Conservation (phyloP, 179 eudicot species). For the Corrigiola litoralis region DNA sequence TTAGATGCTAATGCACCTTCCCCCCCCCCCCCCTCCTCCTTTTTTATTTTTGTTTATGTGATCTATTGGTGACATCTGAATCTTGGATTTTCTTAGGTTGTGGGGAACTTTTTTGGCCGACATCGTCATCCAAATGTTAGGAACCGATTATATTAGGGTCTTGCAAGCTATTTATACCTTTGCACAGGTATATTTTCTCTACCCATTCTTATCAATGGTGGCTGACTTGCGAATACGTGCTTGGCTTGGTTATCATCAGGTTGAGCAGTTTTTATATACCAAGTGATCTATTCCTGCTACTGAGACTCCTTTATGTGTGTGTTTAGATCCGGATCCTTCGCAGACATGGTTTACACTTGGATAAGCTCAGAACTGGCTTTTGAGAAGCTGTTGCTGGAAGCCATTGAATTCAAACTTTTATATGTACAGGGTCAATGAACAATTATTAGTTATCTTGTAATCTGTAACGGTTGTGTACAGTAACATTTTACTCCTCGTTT, state of each 20-base stretch:
- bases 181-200: slow-evolving; percentile 64
- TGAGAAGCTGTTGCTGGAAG: slow-evolving; percentile 22
- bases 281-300: background rate
- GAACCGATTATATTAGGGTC: slow-evolving; percentile 95
- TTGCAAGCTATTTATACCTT: slow-evolving; percentile 84
- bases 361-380: slow-evolving; percentile 18
- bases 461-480: too few species aligned
- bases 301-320: background rate
- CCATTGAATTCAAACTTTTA: too few species aligned
- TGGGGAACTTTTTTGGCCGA: slow-evolving; percentile 97
- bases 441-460: too few species aligned
- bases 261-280: background rate
- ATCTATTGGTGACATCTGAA: background rate
- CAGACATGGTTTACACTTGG: slow-evolving; percentile 30
- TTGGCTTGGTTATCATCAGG: background rate
- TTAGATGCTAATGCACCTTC: too few species aligned
- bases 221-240: background rate
- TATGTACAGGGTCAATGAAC: too few species aligned
- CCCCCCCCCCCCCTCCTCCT: background rate
- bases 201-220: background rate
- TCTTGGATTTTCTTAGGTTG: slow-evolving; percentile 43
- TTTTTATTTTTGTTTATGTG: background rate
- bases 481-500: too few species aligned
- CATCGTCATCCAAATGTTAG: slow-evolving; percentile 86
- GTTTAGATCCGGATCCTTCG: slow-evolving; percentile 32